Base-by-base conservation (phyloP, 2,329 filamentous ascomycete species). In the Xylogone sp. region DNA sequence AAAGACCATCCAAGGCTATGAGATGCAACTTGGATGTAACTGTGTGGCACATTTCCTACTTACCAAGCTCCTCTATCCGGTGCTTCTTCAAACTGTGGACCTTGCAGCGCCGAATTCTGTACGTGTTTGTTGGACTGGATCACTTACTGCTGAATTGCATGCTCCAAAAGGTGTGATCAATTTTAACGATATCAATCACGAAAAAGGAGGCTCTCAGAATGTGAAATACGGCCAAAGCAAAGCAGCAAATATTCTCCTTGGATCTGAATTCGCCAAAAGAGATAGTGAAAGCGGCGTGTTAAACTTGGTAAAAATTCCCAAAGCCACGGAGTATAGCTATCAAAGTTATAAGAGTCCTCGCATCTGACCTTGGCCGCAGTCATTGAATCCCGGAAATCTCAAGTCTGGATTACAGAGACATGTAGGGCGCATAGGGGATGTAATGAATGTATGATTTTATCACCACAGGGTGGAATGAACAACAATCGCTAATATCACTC, bases 21-120 rank as follows among this genome's bases (percentile, higher is more conserved):
- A 72, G 48, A 42, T 66, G 1, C 65, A 68, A n/a, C 53, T 69
- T 13, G 68, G 63, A 16, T 66, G 62, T 8, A 72, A 73, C 45
- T 62, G 61, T 34, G 47, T 72, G 0, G 69, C 64, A 1, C 65
- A 64, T 19, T 71, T 65, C 48, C 59, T 72, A 1, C 63, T 71
- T 31, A 68, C 66, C 2, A 61, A 67, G 42, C 59, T 70, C 2
- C 62, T 72, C 0, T 53, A 59, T 13, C 55, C 57, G 9, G 22
- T 56, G n/a, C 50, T 61, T 10, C 22, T 27, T 1, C 13, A 42
- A 16, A 56, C 58, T 2, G 53, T 52, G 3, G 44, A 49, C 45
- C 42, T 10, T 27, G 24, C 24, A 27, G 7, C 22, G 18, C 13
- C 34, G 2, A 27, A 27, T 27, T 5, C 24, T 27, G 24, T 27